phyloP scores from a whole-genome alignment of 179 eudicot species.

The Dionaea muscipula region DNA sequence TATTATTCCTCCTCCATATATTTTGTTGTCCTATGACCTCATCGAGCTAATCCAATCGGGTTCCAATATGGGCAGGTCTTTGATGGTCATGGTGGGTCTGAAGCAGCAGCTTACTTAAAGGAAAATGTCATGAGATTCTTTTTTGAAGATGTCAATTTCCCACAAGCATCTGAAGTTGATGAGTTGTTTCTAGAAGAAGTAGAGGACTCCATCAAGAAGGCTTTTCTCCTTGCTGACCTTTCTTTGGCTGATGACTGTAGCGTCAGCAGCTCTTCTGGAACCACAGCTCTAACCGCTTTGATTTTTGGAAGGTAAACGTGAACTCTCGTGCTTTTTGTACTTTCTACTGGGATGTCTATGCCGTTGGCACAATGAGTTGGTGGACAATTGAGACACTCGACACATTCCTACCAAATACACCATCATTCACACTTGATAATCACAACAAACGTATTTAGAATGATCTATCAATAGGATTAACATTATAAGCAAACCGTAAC shows the following conservation, averaged over 20 bases:
- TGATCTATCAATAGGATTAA: no score
- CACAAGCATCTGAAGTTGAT: conserved; percentile 38
- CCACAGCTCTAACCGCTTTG: conserved; percentile 68
- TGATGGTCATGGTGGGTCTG: conserved; percentile 90
- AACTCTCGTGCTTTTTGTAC: not conserved
- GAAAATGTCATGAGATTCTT: conserved; percentile 40
- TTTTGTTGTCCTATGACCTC: not conserved
- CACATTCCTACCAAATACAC: no score
- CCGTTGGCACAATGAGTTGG: no score
- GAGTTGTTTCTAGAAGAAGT: conserved; percentile 42
- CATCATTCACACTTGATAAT: no score
- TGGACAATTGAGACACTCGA: no score
- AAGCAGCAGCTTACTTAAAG: conserved; percentile 58
- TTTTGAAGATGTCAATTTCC: conserved; percentile 49
- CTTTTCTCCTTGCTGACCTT: conserved; percentile 52
- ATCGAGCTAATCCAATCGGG: not conserved
- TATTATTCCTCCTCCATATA: not conserved
- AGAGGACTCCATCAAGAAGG: conserved; percentile 44
- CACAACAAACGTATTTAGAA: no score
- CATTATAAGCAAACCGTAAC: no score
- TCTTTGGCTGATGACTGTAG: conserved; percentile 59
- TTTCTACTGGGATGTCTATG: no score
- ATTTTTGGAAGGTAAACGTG: conserved; percentile 54
- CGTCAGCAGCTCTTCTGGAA: conserved; percentile 55
- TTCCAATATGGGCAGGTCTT: conserved; percentile 28